These are phyloP conservation scores for Calonectria fujianensis DNA, from an alignment of 2,329 filamentous ascomycete genomes.

Conservation along the genomic window DNA sequence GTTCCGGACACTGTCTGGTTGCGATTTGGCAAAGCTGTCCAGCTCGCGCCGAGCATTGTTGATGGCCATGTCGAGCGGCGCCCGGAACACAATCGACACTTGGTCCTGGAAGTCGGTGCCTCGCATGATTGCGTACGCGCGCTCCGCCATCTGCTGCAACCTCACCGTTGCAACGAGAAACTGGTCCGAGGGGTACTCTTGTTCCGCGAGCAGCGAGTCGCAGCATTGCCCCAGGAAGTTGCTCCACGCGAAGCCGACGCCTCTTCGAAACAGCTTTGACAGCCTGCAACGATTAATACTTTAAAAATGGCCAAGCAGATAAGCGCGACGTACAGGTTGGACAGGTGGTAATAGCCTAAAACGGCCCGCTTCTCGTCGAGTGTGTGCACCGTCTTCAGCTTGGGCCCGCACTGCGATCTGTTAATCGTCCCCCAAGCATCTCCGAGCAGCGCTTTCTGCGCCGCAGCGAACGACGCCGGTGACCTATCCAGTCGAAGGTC, in stretches of 20 bases:
- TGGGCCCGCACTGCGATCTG: conserved; percentile 38
- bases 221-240: conserved; percentile 60
- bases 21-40: conserved; percentile 51
- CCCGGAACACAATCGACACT: conserved; percentile 48
- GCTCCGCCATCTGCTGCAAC: conserved; percentile 59
- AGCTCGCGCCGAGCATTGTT: conserved; percentile 58
- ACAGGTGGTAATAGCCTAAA: conserved; percentile 63
- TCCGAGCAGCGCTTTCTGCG: conserved; percentile 56
- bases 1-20: conserved; percentile 47
- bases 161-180: conserved; percentile 58
- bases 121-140: conserved; percentile 52
- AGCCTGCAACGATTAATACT: conserved; percentile 40
- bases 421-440: conserved; percentile 57
- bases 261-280: conserved; percentile 58
- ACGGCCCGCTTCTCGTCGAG: conserved; percentile 63
- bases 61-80: conserved; percentile 59
- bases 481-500: conserved; percentile 62
- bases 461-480: conserved; percentile 47
- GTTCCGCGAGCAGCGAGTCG: conserved; percentile 53
- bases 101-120: conserved; percentile 50
- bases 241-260: conserved; percentile 57
- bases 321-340: conserved; percentile 55
- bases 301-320: background rate
- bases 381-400: conserved; percentile 52
- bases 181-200: conserved; percentile 58